Evolutionary conservation across 1,284 basidiomycete genomes (phyloP).

Genomic region (Melampsora abietis-canadensis): DNA sequence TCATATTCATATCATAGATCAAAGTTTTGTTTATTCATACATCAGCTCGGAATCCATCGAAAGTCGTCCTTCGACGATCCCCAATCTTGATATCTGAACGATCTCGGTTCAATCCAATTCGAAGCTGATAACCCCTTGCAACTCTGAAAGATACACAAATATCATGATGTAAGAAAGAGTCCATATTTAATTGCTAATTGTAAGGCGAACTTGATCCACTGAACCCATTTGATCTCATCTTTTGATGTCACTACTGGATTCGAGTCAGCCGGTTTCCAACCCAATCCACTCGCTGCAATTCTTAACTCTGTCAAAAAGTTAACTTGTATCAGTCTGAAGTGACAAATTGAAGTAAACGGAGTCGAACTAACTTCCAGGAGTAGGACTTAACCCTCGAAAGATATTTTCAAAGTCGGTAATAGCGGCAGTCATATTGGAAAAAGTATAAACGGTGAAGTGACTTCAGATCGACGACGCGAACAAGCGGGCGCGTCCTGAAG

Average conservation of each 20-base stretch:
- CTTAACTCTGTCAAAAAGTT: conserved; percentile 67
- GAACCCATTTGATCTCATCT: conserved; percentile 75
- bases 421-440: conserved; percentile 43
- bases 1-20: background rate
- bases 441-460: no score
- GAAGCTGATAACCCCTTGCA: conserved; percentile 84
- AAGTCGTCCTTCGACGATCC: conserved; percentile 64
- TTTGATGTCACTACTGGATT: conserved; percentile 63
- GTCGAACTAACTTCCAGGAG: conserved; percentile 70
- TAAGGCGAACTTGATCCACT: conserved; percentile 66
- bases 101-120: conserved; percentile 65
- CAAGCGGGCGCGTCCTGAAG: no score
- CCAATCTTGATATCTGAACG: conserved; percentile 60
- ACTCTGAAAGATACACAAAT: conserved; percentile 59
- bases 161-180: background rate
- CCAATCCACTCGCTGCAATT: conserved; percentile 79
- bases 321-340: conserved; percentile 20
- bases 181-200: background rate
- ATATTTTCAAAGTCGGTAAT: conserved; percentile 73
- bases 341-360: conserved; percentile 10
- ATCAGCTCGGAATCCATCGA: conserved; percentile 90
- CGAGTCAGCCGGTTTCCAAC: conserved; percentile 71
- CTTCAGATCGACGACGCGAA: no score
- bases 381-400: conserved; percentile 69
- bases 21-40: conserved; percentile 56